These are phyloP conservation scores for Paxillus ammoniavirescens DNA, from an alignment of 768 basidiomycete species.

Conservation along the genomic window DNA sequence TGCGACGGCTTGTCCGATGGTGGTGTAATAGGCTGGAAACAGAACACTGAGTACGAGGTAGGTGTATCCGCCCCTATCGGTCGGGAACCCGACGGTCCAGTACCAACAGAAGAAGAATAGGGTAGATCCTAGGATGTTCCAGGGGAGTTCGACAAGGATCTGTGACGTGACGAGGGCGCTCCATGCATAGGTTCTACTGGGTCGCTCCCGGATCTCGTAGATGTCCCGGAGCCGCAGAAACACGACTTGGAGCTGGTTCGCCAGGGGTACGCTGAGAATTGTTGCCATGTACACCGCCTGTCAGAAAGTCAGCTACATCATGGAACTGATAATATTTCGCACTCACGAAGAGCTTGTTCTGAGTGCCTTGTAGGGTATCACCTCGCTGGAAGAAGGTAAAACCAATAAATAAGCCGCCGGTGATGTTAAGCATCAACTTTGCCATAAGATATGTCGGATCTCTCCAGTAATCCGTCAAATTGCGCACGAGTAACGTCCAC, in stretches of 20 bases:
- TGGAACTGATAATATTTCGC: background rate
- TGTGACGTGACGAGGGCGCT: slow-evolving; percentile 53
- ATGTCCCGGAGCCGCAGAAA: slow-evolving; percentile 58
- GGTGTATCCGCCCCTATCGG: slow-evolving; percentile 55
- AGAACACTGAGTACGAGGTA: slow-evolving; percentile 53
- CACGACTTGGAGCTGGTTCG: slow-evolving; percentile 62
- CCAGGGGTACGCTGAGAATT: slow-evolving; percentile 49
- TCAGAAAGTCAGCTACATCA: background rate
- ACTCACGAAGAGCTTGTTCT: slow-evolving; percentile 65
- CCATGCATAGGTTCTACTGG: slow-evolving; percentile 68
- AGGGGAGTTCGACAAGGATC: slow-evolving; percentile 57
- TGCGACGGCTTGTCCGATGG: slow-evolving; percentile 59
- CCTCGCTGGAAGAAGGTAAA: slow-evolving; percentile 64
- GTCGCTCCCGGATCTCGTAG: slow-evolving; percentile 65
- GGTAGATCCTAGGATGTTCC: slow-evolving; percentile 57
- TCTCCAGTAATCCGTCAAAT: slow-evolving; percentile 49
- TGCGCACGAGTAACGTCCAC: slow-evolving; percentile 43
- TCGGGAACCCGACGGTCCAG: slow-evolving; percentile 64
- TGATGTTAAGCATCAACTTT: slow-evolving; percentile 53
- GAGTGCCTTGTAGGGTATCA: slow-evolving; percentile 53
- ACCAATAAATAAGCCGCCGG: slow-evolving; percentile 54
- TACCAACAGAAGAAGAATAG: slow-evolving; percentile 68
- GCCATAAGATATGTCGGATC: slow-evolving; percentile 59
- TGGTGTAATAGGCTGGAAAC: slow-evolving; percentile 62
- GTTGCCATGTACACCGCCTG: slow-evolving; percentile 58